Base-by-base conservation (phyloP, 345 rosid species). In the Arabidopsis arenosa region DNA sequence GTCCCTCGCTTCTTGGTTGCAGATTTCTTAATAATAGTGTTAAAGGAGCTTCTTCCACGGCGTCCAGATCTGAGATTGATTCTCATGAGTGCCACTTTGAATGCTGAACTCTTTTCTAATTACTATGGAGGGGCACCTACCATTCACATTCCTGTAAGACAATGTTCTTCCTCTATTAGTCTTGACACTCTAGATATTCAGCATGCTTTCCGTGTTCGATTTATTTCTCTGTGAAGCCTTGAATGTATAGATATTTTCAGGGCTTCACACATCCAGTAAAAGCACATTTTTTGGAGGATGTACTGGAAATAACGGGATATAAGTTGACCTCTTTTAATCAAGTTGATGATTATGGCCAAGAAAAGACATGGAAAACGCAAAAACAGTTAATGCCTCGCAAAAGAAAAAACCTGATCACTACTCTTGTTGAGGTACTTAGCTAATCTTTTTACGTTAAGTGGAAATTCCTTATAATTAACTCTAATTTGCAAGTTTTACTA, bases 321-420 rank as follows among this genome's bases (percentile, higher is more conserved):
- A 92, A 89, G 88, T 60, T 95, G 83, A 82, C 87, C 76, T 87
- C 98, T 75, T 90, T 80, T 78, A 95, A 93, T 82, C 99, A 95
- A 89, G 79, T 95, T 77, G 99, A 95, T 86, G 99, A 95, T 66
- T 95, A 92, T 84, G 99, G 99, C 63, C 97, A 95, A 87, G 99
- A 93, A 59, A 95, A 93, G 76, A 57, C 86, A 80, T 95, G 99
- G 99, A 95, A 95, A 80, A 95, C 89, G 12, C 97, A 95, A 75
- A 90, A 76, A 78, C 98, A 95, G 82, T 85, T 95, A 57, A 84
- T 84, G 52, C 93, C 96, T 10, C 86, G 97, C 70, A 95, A 90
- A 85, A 88, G 92, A 84, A 95, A 95, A 83, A 92, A 92, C 76
- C 93, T 90, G 84, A 89, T 92, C 70, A 86, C 98, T 68, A 51